These are phyloP conservation scores for Talaromyces sp. DNA, from an alignment of 2,329 filamentous ascomycete species.

Conservation along the genomic window DNA sequence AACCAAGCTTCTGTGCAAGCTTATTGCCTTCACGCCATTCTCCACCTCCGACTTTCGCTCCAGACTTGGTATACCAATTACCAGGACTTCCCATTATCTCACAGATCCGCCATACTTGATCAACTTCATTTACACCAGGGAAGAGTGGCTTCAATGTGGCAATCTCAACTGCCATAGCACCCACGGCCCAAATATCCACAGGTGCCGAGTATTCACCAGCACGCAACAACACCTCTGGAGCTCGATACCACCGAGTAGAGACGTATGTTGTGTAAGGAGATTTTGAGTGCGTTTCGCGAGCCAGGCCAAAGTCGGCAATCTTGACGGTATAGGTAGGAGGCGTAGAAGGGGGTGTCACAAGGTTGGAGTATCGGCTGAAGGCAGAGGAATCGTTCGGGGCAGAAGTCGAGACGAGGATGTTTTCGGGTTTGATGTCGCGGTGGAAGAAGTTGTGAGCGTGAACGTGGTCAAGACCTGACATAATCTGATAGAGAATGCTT, in stretches of 20 bases:
- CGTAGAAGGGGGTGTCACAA: slow-evolving; percentile 92
- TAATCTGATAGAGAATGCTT: slow-evolving; percentile 95
- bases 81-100: slow-evolving; percentile 99
- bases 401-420: slow-evolving; percentile 93
- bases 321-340: slow-evolving; percentile 94
- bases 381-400: slow-evolving; percentile 74
- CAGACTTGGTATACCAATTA: slow-evolving; percentile 94
- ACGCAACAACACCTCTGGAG: slow-evolving; percentile 87
- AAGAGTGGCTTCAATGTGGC: slow-evolving; percentile 95
- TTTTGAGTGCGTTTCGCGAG: slow-evolving; percentile 95
- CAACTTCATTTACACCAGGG: slow-evolving; percentile 95
- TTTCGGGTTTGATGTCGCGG: slow-evolving; percentile 98
- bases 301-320: slow-evolving; percentile 96
- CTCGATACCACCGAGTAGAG: slow-evolving; percentile 92
- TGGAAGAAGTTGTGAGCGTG: slow-evolving; percentile 98
- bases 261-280: slow-evolving; percentile 97
- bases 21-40: slow-evolving; percentile 96
- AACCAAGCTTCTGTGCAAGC: slow-evolving; percentile 91
- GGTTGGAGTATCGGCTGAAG: slow-evolving; percentile 86
- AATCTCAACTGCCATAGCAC: slow-evolving; percentile 97
- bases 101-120: slow-evolving; percentile 97
- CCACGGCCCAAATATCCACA: slow-evolving; percentile 97
- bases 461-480: slow-evolving; percentile 93
- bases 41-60: slow-evolving; percentile 81
- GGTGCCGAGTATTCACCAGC: slow-evolving; percentile 96